Base-by-base conservation (phyloP, 169 alveolate species). In the Plasmodium vinckei region DNA sequence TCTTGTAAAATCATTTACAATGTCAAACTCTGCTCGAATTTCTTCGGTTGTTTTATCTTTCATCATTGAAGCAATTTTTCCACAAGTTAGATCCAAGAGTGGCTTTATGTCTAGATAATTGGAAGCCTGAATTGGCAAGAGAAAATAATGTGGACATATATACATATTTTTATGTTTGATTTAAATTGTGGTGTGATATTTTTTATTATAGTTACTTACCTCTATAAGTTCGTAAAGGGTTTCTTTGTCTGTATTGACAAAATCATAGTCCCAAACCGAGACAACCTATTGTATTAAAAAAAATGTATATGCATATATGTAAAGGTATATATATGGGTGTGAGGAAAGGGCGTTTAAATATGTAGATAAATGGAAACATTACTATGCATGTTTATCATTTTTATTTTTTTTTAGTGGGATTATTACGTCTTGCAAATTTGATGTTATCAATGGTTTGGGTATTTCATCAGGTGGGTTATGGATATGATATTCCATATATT, bases 1-100 rank as follows among this genome's bases (percentile, higher is more conserved):
- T n/a, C 98, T 98, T 17, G 99, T 97, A 79, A 97, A 96, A 84
- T 98, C 99, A 89, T 97, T 98, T 69, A 96, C 96, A 60, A 97
- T 97, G 73, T 97, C 96, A 84, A 98, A 97, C 39, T 95, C 96
- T 60, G 97, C 96, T 89, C 99, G 89, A 87, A 98, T 97, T 86
- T 97, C 98, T 73, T 97, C 98, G 0, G 99, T 96, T 0, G 97
- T 94, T 79, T 97, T 97, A 56, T 99, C 99, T 91, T 97, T 97
- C 73, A 98, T 96, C 94, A 95, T 94, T 25, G 99, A 95, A 42
- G 99, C 99, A 23, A 98, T 97, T 77, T 98, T 97, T 7, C 99
- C 99, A 57, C 99, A 97, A 23, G 98, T 88, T 23, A 98, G 88
- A 47, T 98, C 99, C 53, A 97, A 92, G 44, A 98, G 95, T 21